Percentiles rank a stretch among this genome's conserved stretches.
These are phyloP conservation scores for Glycine soja DNA, from an alignment of 306 rosid species.

Conservation along the genomic window DNA sequence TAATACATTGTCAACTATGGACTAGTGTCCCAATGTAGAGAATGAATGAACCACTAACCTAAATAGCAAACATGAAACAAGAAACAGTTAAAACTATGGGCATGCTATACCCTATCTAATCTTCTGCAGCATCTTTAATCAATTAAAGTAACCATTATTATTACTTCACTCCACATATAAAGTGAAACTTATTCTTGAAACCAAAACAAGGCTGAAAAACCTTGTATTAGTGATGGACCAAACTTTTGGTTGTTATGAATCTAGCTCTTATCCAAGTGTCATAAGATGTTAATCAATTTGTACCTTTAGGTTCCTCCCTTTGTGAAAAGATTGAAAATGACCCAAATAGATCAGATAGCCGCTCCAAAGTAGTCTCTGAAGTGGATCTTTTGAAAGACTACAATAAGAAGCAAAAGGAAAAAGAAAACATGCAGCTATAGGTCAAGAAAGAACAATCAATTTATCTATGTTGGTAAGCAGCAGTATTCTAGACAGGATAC, in stretches of 20 bases:
- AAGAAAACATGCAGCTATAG: slow-evolving; percentile 8
- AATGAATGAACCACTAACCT: not conserved
- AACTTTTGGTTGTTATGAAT: slow-evolving; percentile 5
- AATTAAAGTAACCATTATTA: slow-evolving; percentile 5
- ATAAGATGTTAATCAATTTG: slow-evolving; percentile 5
- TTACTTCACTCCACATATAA: not conserved
- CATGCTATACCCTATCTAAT: too few relatives aligned
- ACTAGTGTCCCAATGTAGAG: not conserved
- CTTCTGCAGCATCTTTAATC: not conserved
- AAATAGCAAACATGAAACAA: not conserved
- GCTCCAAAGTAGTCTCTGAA: slow-evolving; percentile 84
- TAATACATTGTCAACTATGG: too few relatives aligned
- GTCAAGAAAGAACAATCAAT: slow-evolving; percentile 7
- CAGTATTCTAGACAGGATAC: not conserved
- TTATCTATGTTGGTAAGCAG: not conserved
- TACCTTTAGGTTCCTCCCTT: slow-evolving; percentile 81
- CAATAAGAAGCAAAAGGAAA: slow-evolving; percentile 32
- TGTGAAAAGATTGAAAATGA: slow-evolving; percentile 79
- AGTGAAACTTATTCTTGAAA: not conserved
- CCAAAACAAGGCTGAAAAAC: slow-evolving; percentile 19
- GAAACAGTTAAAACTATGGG: too few relatives aligned
- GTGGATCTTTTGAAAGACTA: slow-evolving; percentile 82
- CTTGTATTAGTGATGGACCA: slow-evolving; percentile 22
- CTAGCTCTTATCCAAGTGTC: slow-evolving; percentile 4
- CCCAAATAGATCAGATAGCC: slow-evolving; percentile 78